Conservation (phyloP, 805 yeast genomes). For the Grigorovia jiainica region DNA sequence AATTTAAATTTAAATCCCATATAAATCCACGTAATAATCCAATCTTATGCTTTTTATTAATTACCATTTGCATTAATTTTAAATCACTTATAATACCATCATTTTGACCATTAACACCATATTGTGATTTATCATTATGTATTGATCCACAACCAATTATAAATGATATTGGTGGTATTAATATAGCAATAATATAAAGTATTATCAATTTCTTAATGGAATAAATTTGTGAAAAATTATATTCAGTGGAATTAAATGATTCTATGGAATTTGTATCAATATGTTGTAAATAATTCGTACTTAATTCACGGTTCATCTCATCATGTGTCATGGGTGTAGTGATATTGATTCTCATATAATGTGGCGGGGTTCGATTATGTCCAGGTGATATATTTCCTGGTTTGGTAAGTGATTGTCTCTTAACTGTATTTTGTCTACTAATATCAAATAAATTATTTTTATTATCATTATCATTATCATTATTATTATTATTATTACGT, state of each 20-base stretch:
- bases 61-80: conserved; percentile 19
- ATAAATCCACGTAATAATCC: conserved; percentile 22
- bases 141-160: conserved; percentile 18
- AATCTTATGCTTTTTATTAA: conserved; percentile 17
- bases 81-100: conserved; percentile 16
- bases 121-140: too few relatives aligned
- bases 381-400: not conserved
- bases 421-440: not conserved
- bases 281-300: conserved; percentile 3
- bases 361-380: not conserved
- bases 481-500: not conserved
- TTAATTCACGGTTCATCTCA: not conserved
- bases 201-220: conserved; percentile 15
- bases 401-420: not conserved
- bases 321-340: not conserved
- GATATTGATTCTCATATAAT: not conserved
- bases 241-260: conserved; percentile 16
- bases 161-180: conserved; percentile 24
- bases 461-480: not conserved
- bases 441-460: not conserved
- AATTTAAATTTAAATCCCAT: conserved; percentile 23
- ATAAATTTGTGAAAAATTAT: conserved; percentile 16
- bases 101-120: not conserved
- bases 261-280: conserved; percentile 11
- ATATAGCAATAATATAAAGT: conserved; percentile 12